These are phyloP conservation scores for Yarrowia galli DNA, from an alignment of 1,139 yeast species.

Conservation along the genomic window DNA sequence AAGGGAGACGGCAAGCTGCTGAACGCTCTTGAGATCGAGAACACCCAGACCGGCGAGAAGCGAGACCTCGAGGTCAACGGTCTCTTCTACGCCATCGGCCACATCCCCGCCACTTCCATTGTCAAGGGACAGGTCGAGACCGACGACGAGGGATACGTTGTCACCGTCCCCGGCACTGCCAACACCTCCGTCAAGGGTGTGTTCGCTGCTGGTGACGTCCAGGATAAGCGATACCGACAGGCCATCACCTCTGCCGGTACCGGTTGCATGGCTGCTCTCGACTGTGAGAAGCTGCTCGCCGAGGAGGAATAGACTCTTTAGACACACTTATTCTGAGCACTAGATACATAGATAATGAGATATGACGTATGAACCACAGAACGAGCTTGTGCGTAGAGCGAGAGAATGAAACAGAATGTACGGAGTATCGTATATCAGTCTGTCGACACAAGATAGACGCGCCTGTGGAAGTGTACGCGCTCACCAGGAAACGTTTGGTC, in stretches of 20 bases:
- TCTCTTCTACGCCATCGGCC: conserved; percentile 97
- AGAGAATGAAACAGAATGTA: background rate
- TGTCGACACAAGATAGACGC: too few relatives aligned
- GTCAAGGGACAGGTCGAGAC: conserved; percentile 80
- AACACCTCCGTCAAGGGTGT: conserved; percentile 89
- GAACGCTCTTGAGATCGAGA: conserved; percentile 55
- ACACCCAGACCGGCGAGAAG: conserved; percentile 74
- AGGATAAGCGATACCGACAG: conserved; percentile 95
- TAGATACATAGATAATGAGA: conserved; percentile 35
- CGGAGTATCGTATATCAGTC: too few relatives aligned
- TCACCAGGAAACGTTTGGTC: too few relatives aligned
- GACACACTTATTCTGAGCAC: background rate
- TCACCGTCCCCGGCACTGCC: conserved; percentile 88
- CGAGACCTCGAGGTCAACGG: conserved; percentile 83
- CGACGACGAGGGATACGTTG: conserved; percentile 86
- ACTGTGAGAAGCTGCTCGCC: conserved; percentile 83
- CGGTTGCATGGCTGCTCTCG: conserved; percentile 99
- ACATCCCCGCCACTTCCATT: conserved; percentile 89
- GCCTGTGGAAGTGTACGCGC: too few relatives aligned
- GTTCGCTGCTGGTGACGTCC: conserved; percentile 99
- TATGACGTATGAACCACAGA: background rate
- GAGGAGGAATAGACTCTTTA: conserved; percentile 50
- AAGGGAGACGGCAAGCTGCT: conserved; percentile 83
- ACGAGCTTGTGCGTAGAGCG: background rate
- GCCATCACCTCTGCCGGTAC: conserved; percentile 99